Evolutionary conservation across 441 rosid genomes (phyloP), one percentile per base, ranked within the genome.

Genomic region (Geranium incanum): DNA sequence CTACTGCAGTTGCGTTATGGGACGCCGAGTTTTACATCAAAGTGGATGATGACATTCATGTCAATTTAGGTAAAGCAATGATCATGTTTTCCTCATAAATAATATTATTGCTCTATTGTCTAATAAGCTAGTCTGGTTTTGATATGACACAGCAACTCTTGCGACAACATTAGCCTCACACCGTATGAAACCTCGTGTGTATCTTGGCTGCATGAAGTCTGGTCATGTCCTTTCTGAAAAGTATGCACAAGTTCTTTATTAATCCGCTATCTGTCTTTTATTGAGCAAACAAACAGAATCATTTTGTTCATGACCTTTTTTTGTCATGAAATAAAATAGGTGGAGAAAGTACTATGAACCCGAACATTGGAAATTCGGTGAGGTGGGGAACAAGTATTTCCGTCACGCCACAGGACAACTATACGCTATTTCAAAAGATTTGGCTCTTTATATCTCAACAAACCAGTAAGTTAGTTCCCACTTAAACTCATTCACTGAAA

Each of bases 351-450:
- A 94, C 81, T 85, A 92, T 70, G 97, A 94, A 73, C 97, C 96
- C 0, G 96, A 93, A 78, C 81, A 81, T 73, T 93, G 97, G 97
- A 93, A 91, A 82, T 93, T 91, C 52, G 97, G 98, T 38, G 86
- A 78, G 72, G 48, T 69, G 3, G 97, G 95, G 3, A 93, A 91
- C 85, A 87, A 74, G 68, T 91, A 93, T 74, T 91, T 93, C 67
- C 94, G 93, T 9, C 98, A 91, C 70, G 98, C 98, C 21, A 84
- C 96, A 0, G 98, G 98, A 57, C 97, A 93, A 75, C 76, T 93
- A n/a, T 91, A 91, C 33, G 33, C 33, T 28, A 28, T 28, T 28
- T 28, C 33, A 28, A 28, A 28, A 28, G 33, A 28, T 28, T 39
- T 39, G 43, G 96, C 94, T 7, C 77, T 84, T 36, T 93, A 89